phyloP scores from a whole-genome alignment of 2,329 filamentous ascomycete genomes.

The Delphinella strobiligena region DNA sequence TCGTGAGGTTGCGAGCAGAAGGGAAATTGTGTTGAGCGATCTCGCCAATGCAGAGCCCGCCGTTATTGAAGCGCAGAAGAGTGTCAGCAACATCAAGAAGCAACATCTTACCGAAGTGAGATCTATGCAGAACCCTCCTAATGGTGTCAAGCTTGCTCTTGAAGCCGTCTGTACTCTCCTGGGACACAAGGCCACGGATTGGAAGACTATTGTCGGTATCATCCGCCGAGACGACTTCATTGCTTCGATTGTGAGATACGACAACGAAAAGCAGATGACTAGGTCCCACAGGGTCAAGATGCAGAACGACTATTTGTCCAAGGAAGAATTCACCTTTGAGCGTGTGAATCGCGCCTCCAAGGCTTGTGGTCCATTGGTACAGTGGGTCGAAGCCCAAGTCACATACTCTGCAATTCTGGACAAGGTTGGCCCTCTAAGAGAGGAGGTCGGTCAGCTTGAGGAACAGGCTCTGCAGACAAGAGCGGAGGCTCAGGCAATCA shows the following conservation, averaged over 20 bases:
- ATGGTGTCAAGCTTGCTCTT: slow-evolving; percentile 79
- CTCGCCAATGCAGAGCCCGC: slow-evolving; percentile 86
- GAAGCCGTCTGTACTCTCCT: slow-evolving; percentile 95
- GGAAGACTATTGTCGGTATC: slow-evolving; percentile 82
- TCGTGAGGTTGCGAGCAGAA: slow-evolving; percentile 69
- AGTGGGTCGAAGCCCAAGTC: slow-evolving; percentile 95
- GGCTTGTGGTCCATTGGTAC: slow-evolving; percentile 89
- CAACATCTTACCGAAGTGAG: slow-evolving; percentile 95
- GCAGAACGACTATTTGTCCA: slow-evolving; percentile 82
- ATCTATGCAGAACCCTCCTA: slow-evolving; percentile 87
- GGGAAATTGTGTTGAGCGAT: slow-evolving; percentile 75
- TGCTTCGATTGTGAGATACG: slow-evolving; percentile 91
- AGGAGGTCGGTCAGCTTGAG: slow-evolving; percentile 79
- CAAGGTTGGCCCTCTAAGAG: slow-evolving; percentile 79
- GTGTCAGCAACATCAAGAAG: slow-evolving; percentile 96
- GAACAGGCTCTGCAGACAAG: slow-evolving; percentile 84
- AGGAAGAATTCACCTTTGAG: slow-evolving; percentile 92
- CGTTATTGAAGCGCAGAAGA: slow-evolving; percentile 83
- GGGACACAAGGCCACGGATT: slow-evolving; percentile 78
- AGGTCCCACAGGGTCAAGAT: slow-evolving; percentile 70
- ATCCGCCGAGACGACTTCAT: slow-evolving; percentile 94
- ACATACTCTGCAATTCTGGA: slow-evolving; percentile 97
- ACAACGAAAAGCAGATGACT: slow-evolving; percentile 94
- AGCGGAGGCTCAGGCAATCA: slow-evolving; percentile 81
- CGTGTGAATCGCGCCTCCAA: slow-evolving; percentile 93